Evolutionary conservation across 2,329 filamentous ascomycete genomes (phyloP).

Genomic region (Alternaria novae-zelandiae): DNA sequence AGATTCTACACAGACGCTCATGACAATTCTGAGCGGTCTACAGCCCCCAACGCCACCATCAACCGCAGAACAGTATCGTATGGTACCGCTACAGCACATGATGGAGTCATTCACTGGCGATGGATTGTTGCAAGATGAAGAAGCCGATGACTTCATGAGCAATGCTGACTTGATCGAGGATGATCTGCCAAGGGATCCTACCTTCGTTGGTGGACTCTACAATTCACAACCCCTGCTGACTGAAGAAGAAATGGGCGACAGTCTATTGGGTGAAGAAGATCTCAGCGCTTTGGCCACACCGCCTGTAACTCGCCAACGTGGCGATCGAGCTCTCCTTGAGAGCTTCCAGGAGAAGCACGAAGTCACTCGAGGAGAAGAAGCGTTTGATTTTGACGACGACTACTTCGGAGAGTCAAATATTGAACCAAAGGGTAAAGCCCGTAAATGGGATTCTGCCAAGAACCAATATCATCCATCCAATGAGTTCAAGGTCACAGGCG

Average conservation of each 20-base stretch:
- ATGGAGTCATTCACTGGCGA: conserved; percentile 89
- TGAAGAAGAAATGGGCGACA: conserved; percentile 51
- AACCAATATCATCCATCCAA: conserved; percentile 76
- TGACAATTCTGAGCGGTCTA: conserved; percentile 78
- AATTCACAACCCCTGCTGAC: conserved; percentile 51
- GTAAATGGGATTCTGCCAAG: conserved; percentile 79
- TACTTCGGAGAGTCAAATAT: conserved; percentile 71
- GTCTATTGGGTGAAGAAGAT: conserved; percentile 51
- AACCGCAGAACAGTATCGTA: conserved; percentile 81
- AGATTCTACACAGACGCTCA: conserved; percentile 93
- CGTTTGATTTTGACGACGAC: conserved; percentile 77
- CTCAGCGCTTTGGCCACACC: conserved; percentile 45
- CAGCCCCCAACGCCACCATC: conserved; percentile 83
- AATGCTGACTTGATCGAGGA: conserved; percentile 49
- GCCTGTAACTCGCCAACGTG: conserved; percentile 39
- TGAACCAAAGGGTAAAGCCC: conserved; percentile 69
- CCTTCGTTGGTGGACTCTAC: conserved; percentile 64
- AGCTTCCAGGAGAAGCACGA: conserved; percentile 62
- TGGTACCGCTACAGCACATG: conserved; percentile 86
- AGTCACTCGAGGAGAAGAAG: conserved; percentile 62
- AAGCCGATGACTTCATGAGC: conserved; percentile 55
- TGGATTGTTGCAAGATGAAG: conserved; percentile 70
- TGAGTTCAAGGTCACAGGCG: conserved; percentile 65
- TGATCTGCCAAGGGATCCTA: conserved; percentile 48
- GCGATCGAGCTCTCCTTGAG: conserved; percentile 51